These are phyloP conservation scores for Fusarium agapanthi DNA, from an alignment of 2,329 filamentous ascomycete species.

Conservation along the genomic window DNA sequence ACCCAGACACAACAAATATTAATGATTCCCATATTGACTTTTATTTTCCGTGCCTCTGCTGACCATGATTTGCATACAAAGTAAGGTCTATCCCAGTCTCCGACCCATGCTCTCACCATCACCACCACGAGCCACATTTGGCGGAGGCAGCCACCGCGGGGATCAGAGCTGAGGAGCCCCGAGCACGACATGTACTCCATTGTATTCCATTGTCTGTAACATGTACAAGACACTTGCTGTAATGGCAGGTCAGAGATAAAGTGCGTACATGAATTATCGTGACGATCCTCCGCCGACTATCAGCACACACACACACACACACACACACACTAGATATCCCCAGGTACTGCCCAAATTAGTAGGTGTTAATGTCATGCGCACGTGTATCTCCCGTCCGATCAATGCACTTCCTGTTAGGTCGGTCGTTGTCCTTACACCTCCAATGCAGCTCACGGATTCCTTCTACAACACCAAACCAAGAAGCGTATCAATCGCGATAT, in stretches of 20 bases:
- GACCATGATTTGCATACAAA: slow-evolving; percentile 35
- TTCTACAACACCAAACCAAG: not conserved
- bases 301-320: slow-evolving; percentile 13
- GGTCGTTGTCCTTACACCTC: not conserved
- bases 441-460: not conserved
- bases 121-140: slow-evolving; percentile 11
- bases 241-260: slow-evolving; percentile 21
- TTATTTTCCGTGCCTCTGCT: slow-evolving; percentile 33
- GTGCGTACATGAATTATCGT: not conserved
- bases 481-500: not conserved
- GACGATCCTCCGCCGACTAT: not conserved
- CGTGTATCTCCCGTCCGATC: slow-evolving; percentile 23
- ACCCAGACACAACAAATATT: not conserved
- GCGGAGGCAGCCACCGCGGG: slow-evolving; percentile 24
- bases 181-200: slow-evolving; percentile 19
- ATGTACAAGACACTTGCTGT: not conserved
- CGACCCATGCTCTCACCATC: slow-evolving; percentile 11
- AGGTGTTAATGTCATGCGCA: slow-evolving; percentile 38
- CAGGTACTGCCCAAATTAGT: slow-evolving; percentile 23
- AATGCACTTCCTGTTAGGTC: not conserved
- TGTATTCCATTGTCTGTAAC: not conserved
- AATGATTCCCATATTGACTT: slow-evolving; percentile 7
- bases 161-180: slow-evolving; percentile 37
- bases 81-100: slow-evolving; percentile 10
- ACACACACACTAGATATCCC: not conserved